Base-by-base conservation (phyloP, 192 early-diverging fungal genomes). In the Entrophospora sp. region DNA sequence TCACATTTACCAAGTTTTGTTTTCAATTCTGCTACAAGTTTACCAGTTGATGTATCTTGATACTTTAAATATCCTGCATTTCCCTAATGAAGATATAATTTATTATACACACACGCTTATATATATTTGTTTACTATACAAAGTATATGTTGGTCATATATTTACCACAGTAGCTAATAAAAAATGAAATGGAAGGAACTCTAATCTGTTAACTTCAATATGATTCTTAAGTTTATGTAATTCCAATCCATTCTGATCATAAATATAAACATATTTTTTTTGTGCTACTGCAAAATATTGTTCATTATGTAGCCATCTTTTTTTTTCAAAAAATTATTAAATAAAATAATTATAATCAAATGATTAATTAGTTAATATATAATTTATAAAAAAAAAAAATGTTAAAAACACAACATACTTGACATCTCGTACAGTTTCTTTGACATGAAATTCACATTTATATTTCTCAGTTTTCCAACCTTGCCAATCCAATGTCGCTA, bases 401-500 rank as follows among this genome's bases (percentile, higher is more conserved):
- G 8, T 12, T 16, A 28, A 40, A 60, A 64, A 56, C 20, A n/a
- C 14, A 10, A 81, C 78, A 53, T 76, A 87, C 82, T 69, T 79
- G 20, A 94, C 93, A 79, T 94, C 94, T 25, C 92, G 87, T 0
- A 95, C 82, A 2, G 91, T 91, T 73, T 98, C 95, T 32, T 82
- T 84, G 37, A 98, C 76, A 64, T 96, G 90, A 35, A 94, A 59
- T 68, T 98, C 95, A 69, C 82, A 87, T 10, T 72, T 82, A 20
- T 94, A 74, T 31, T 76, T 84, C n/a, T n/a, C n/a, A n/a, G n/a
- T 87, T 87, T 32, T 68, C 79, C 57, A 89, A n/a, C n/a, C n/a
- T n/a, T n/a, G 83, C 95, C 95, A 98, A 69, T 96, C 91, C 73
- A 96, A 89, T 0, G 88, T 85, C 2, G 91, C 91, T 63, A 98